Percentiles rank a stretch among this genome's conserved stretches.
Conservation (phyloP, 176 grass and related monocot species). For the Phoenix roebelenii region DNA sequence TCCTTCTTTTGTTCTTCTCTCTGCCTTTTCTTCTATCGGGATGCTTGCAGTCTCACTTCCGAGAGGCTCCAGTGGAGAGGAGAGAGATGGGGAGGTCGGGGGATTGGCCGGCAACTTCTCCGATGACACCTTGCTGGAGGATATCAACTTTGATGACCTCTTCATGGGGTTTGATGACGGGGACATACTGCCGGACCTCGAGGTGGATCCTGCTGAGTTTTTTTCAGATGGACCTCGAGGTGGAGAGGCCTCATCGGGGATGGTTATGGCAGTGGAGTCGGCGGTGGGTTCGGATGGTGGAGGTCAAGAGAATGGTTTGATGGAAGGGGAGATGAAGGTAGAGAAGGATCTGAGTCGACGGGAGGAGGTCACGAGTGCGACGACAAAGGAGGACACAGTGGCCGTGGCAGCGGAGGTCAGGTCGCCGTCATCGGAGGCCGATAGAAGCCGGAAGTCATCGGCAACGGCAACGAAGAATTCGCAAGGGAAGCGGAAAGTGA, state of each 20-base stretch:
- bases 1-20: neutral
- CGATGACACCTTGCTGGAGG: conserved; percentile 46
- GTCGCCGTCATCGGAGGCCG: conserved; percentile 29
- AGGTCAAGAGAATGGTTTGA: conserved; percentile 2
- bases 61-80: conserved; percentile 35
- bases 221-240: conserved; percentile 50
- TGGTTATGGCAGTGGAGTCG: neutral
- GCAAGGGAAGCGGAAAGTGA: conserved; percentile 70
- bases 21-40: conserved; percentile 5
- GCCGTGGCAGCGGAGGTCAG: conserved; percentile 28
- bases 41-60: conserved; percentile 73
- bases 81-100: neutral
- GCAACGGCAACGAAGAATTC: conserved; percentile 33
- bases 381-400: conserved; percentile 20
- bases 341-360: conserved; percentile 10
- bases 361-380: conserved; percentile 7
- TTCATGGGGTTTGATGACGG: conserved; percentile 54
- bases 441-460: conserved; percentile 40
- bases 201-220: conserved; percentile 73
- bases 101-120: conserved; percentile 14
- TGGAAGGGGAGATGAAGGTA: neutral
- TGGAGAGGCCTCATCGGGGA: neutral
- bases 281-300: neutral
- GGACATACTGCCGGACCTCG: conserved; percentile 79
- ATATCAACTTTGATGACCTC: conserved; percentile 85